Percentiles rank a stretch among this genome's conserved stretches.
Evolutionary conservation across 2,329 filamentous ascomycete genomes (phyloP).

Genomic region (Alternaria brassicicola): DNA sequence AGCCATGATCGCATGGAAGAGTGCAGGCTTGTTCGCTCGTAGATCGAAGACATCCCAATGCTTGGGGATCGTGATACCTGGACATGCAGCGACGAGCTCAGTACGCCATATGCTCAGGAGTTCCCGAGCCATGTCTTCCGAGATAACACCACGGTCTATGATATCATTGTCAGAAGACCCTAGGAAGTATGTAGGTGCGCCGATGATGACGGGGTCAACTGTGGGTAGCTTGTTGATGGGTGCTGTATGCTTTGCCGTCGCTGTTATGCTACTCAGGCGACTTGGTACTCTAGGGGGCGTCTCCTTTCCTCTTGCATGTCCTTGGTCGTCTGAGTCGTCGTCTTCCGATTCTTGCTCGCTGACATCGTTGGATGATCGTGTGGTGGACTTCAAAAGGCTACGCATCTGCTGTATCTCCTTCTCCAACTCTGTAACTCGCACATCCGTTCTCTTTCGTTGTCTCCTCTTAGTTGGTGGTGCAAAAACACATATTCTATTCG

Average conservation of each 20-base stretch:
- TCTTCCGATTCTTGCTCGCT: slow-evolving; percentile 41
- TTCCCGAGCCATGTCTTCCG: slow-evolving; percentile 35
- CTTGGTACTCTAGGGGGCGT: slow-evolving; percentile 21
- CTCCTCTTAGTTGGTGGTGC: slow-evolving; percentile 45
- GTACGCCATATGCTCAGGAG: slow-evolving; percentile 41
- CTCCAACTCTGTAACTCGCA: slow-evolving; percentile 46
- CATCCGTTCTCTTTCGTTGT: slow-evolving; percentile 47
- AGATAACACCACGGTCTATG: slow-evolving; percentile 42
- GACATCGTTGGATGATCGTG: slow-evolving; percentile 28
- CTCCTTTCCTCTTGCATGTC: slow-evolving; percentile 19
- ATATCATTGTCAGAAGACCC: slow-evolving; percentile 40
- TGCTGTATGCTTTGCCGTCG: slow-evolving; percentile 7
- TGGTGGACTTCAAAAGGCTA: slow-evolving; percentile 34
- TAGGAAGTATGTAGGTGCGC: slow-evolving; percentile 28
- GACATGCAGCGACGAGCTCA: slow-evolving; percentile 37
- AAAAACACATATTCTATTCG: slow-evolving; percentile 42
- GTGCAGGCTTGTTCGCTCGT: slow-evolving; percentile 38
- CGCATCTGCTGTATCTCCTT: slow-evolving; percentile 47
- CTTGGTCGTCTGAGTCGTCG: slow-evolving; percentile 31
- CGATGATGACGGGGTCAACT: slow-evolving; percentile 4
- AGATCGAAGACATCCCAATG: slow-evolving; percentile 42
- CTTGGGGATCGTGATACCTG: slow-evolving; percentile 37
- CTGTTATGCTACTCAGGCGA: slow-evolving; percentile 15
- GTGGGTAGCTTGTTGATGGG: slow-evolving; percentile 9
- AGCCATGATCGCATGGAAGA: slow-evolving; percentile 48